Conservation (phyloP, 2,329 filamentous ascomycete species). For the Fusarium poae region DNA sequence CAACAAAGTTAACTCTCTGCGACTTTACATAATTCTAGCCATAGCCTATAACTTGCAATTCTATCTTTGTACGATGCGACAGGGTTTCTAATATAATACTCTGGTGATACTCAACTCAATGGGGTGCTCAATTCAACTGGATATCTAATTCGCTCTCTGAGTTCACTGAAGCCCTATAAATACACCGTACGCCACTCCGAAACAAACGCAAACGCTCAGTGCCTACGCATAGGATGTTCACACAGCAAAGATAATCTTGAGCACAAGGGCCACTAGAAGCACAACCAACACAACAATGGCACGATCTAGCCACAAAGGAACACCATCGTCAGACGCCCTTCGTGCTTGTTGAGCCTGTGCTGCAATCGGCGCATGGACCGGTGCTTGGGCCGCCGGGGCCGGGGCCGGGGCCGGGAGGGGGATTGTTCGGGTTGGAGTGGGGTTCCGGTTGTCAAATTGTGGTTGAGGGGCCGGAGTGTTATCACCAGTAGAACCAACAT, state of each 20-base stretch:
- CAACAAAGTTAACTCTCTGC: no score
- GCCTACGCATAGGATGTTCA: conserved; percentile 18
- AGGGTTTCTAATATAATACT: no score
- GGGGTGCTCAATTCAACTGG: conserved; percentile 33
- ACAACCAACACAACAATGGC: conserved; percentile 80
- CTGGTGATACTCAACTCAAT: no score
- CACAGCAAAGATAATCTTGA: conserved; percentile 63
- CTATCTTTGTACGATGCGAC: no score
- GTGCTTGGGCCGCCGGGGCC: conserved; percentile 21
- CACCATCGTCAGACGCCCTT: conserved; percentile 58
- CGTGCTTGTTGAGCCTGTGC: conserved; percentile 37
- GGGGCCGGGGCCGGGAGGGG: conserved; percentile 24
- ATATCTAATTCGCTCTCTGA: conserved; percentile 44
- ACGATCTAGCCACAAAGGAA: conserved; percentile 83
- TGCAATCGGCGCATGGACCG: conserved; percentile 14
- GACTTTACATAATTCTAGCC: no score
- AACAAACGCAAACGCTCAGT: conserved; percentile 6
- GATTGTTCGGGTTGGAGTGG: conserved; percentile 32
- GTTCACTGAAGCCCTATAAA: conserved; percentile 1
- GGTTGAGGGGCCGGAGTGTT: conserved; percentile 15
- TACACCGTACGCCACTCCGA: conserved; percentile 23
- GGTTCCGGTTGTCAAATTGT: conserved; percentile 22
- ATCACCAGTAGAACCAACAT: conserved; percentile 3
- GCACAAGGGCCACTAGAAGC: conserved; percentile 76
- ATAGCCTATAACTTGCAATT: no score